Conservation (phyloP, 2,329 filamentous ascomycete species). For the Neopestalotiopsis rosae region DNA sequence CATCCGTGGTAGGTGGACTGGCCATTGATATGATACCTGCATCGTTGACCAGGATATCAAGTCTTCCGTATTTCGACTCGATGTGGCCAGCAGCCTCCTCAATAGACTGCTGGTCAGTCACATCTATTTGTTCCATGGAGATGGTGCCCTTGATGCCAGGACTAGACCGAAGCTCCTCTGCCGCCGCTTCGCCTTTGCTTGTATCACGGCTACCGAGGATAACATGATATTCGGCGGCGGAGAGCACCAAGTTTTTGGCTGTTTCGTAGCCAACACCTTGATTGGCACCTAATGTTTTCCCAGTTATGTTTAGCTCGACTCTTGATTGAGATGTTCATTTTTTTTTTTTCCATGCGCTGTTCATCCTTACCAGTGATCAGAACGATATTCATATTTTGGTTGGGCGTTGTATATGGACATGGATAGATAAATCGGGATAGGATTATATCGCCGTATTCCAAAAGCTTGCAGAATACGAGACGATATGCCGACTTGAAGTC, state of each 20-base stretch:
- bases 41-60: not conserved
- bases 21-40: not conserved
- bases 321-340: not conserved
- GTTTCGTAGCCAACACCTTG: not conserved
- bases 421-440: too few species aligned
- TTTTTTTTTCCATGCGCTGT: too few species aligned
- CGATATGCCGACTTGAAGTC: too few species aligned
- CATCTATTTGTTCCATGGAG: not conserved
- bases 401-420: too few species aligned
- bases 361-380: not conserved
- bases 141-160: not conserved
- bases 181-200: not conserved
- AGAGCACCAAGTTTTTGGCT: not conserved
- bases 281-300: not conserved
- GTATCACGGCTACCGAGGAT: not conserved
- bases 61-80: not conserved
- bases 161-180: not conserved
- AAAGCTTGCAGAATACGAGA: too few species aligned
- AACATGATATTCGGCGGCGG: not conserved
- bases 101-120: not conserved
- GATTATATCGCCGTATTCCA: too few species aligned
- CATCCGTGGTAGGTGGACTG: not conserved
- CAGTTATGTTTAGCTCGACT: not conserved
- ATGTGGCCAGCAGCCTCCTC: not conserved
- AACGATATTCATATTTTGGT: not conserved